Base-by-base conservation (phyloP, 441 rosid species). In the Mallotus repandus region DNA sequence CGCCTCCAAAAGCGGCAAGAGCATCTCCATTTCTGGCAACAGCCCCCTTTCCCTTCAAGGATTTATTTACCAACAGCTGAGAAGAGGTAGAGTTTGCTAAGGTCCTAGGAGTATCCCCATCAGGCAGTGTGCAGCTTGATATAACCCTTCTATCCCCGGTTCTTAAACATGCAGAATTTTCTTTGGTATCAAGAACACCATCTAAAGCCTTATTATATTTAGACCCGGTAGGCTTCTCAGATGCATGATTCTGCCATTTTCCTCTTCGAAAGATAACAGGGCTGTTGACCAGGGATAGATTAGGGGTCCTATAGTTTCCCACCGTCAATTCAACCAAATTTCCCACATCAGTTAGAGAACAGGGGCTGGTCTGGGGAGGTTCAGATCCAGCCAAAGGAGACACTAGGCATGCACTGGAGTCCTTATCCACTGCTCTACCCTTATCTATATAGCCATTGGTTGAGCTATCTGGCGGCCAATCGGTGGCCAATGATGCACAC, bases 41-140 rank as follows among this genome's bases (percentile, higher is more conserved):
- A 14, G 78, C 77, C 3, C 77, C 89, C 78, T 89, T 88, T 78
- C 88, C 89, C 72, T 82, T 88, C 78, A 76, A 65, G 62, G 77
- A 81, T 66, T 81, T 82, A 74, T 82, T 82, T 21, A 70, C 76
- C 78, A 74, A 76, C 49, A 81, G 73, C 78, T 78, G 88, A 77
- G 89, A 82, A 69, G 83, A 80, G 73, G 78, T 74, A 12, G 87
- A 73, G 25, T 82, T 63, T 54, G 77, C 66, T 66, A 77, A 74
- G 1, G 80, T 66, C 67, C 82, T 88, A 77, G 78, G 32, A 62
- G 64, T 38, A 76, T 74, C 74, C 29, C 64, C 82, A 50, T 29
- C 72, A 16, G 78, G 68, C 71, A 69, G 68, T 19, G 73, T 73
- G 78, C 65, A 78, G 43, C 77, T 77, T 67, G 80, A 69, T 41